phyloP scores from a whole-genome alignment of 1,284 basidiomycete genomes.

The Cutaneotrichosporon sp. region DNA sequence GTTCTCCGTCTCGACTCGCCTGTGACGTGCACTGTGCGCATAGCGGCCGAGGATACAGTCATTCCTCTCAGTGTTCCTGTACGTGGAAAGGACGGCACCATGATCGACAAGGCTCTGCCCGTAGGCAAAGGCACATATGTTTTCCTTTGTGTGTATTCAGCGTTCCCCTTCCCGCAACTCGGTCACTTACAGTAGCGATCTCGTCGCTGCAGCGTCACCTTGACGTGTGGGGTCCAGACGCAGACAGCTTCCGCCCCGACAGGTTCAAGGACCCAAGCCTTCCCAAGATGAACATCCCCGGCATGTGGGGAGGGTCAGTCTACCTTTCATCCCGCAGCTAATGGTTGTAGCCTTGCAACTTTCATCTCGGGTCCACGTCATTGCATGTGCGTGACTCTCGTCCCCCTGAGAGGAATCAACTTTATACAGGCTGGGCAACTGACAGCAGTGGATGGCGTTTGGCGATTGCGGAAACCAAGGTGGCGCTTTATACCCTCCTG shows the following conservation, averaged over 20 bases:
- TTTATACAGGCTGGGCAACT: too few relatives aligned
- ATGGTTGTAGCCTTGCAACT: slow-evolving; percentile 43
- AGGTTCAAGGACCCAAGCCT: slow-evolving; percentile 15
- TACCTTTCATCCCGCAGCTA: slow-evolving; percentile 41
- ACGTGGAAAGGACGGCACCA: slow-evolving; percentile 33
- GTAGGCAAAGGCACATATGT: slow-evolving; percentile 28
- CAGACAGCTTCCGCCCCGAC: slow-evolving; percentile 55
- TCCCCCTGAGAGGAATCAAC: too few relatives aligned
- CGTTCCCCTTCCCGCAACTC: too few relatives aligned
- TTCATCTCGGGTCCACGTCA: slow-evolving; percentile 59
- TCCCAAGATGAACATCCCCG: slow-evolving; percentile 50
- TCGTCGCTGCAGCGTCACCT: slow-evolving; percentile 56
- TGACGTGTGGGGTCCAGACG: slow-evolving; percentile 65
- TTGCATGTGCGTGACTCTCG: slow-evolving; percentile 53
- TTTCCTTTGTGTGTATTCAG: slow-evolving; percentile 31
- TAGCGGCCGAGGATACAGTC: slow-evolving; percentile 55
- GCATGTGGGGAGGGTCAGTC: slow-evolving; percentile 48
- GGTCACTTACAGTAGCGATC: slow-evolving; percentile 20
- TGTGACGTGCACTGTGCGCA: slow-evolving; percentile 60
- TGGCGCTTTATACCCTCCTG: slow-evolving; percentile 54
- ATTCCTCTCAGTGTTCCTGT: slow-evolving; percentile 56
- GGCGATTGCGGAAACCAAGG: slow-evolving; percentile 60
- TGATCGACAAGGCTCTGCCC: slow-evolving; percentile 45
- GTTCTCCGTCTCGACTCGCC: slow-evolving; percentile 60
- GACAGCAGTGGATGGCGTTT: slow-evolving; percentile 56